These are phyloP conservation scores for Suillus clintonianus DNA, from an alignment of 768 basidiomycete genomes.

Conservation along the genomic window DNA sequence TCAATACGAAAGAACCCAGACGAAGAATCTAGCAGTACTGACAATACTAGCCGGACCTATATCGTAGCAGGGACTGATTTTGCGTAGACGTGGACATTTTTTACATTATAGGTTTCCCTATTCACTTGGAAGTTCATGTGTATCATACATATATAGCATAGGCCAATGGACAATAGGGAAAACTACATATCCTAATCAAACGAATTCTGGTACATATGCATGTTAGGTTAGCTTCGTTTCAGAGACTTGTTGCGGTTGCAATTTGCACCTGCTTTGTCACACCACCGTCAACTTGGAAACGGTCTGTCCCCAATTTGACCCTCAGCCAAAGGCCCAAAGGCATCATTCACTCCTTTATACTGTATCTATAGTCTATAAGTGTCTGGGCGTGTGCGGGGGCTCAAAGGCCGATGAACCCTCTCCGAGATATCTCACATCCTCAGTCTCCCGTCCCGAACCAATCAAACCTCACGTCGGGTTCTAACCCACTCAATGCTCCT, in stretches of 20 bases:
- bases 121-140: constrained; percentile 10
- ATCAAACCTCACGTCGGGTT: background rate
- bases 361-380: background rate
- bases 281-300: background rate
- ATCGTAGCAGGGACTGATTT: background rate
- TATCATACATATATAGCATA: constrained; percentile 7
- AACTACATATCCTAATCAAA: background rate
- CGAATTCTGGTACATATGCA: too few species aligned
- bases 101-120: background rate
- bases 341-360: background rate
- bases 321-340: background rate
- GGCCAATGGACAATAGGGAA: background rate
- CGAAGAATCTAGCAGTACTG: background rate
- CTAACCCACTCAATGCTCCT: background rate
- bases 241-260: background rate
- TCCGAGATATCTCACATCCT: background rate
- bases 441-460: constrained; percentile 4
- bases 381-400: background rate
- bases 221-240: background rate
- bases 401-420: background rate
- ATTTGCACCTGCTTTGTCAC: constrained; percentile 2
- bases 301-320: background rate
- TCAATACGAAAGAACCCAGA: background rate
- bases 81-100: background rate
- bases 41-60: background rate